Evolutionary conservation across 2,329 filamentous ascomycete genomes (phyloP), one percentile per base, ranked within the genome.

Genomic region (Hypocreales sp.): DNA sequence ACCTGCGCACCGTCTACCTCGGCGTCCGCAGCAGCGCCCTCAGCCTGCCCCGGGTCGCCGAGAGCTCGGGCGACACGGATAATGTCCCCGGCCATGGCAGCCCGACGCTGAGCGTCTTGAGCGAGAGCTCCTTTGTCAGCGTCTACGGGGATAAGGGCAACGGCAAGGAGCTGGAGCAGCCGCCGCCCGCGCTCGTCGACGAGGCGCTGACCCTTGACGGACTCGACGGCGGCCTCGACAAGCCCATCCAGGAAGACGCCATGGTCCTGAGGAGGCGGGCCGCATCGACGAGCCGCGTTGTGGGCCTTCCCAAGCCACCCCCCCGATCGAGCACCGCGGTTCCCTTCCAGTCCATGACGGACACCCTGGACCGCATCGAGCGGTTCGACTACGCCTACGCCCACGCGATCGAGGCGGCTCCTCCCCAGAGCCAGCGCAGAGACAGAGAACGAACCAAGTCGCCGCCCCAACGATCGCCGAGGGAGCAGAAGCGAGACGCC

Each of bases 101-200:
- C 36, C 72, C 73, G 4, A 65, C 61, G 19, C 48, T 78, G 26
- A 78, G 73, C 36, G 56, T 77, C 9, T 47, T 79, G 34, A 78
- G 72, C 36, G 72, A 78, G 45, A 77, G 72, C 42, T 78, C 72
- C 0, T 77, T 79, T 38, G 38, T 66, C 14, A 78, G 72, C 37
- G 55, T 79, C 0, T 79, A 79, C 30, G 72, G 72, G 4, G 25
- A 26, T 6, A 33, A 25, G 24, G 15, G 6, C 4, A 5, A 19
- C 3, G 47, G 56, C 15, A 61, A 59, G 34, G 39, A 34, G 7
- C 29, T 38, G 2, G 42, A 45, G 8, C 40, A 37, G 16, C 38
- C 38, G 8, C 37, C 39, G 4, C 32, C 41, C 3, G 31, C 31
- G 12, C 35, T 44, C 4, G 33, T 47, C 4, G 49, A 53, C 13